Evolutionary conservation across 2,329 filamentous ascomycete genomes (phyloP), one percentile per base, ranked within the genome.

Genomic region (Xylaria arbuscula): DNA sequence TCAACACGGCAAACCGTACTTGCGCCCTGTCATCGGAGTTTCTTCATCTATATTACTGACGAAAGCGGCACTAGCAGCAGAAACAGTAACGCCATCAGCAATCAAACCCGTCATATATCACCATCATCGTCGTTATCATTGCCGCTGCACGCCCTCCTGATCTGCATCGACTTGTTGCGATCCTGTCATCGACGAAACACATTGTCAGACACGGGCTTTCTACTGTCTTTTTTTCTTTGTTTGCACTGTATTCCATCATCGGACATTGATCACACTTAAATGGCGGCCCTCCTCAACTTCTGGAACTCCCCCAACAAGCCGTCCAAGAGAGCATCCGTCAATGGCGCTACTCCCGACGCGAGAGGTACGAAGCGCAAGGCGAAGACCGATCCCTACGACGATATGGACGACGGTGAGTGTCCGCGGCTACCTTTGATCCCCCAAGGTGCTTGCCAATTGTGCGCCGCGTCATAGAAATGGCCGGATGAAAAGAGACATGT

Each of bases 311-410:
- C 68, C 13, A 68, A 38, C 32, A 70, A 63, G 40, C 32, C 36
- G 36, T n/a, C 60, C 28, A 40, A 42, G 28, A 69, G 22, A 24
- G 54, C 11, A 36, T 50, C 45, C 15, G 62, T 64, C 57, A 72
- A 70, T 47, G 69, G 70, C 38, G 22, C 45, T 5, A 60, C 53
- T 54, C 55, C 71, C 47, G 66, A 68, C 28, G 51, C 62, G 32
- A 70, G 73, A 58, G 73, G 74, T 32, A 69, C 61, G 6, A 78
- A 78, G 72, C 72, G 76, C 70, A 77, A 77, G 64, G 68, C 73
- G 11, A 75, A 74, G 58, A 47, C 57, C 5, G 75, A 77, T n/a
- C 74, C 72, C 10, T 76, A 77, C 54, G 75, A 76, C 15, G 71
- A 72, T 1, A 67, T 76, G 53, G 74, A 72, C 9, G 72, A 74